A percentile compares a stretch with the other conserved stretches of the same genome.
Conservation (phyloP, 192 early-diverging fungal genomes). For the Mortierella claussenii region DNA sequence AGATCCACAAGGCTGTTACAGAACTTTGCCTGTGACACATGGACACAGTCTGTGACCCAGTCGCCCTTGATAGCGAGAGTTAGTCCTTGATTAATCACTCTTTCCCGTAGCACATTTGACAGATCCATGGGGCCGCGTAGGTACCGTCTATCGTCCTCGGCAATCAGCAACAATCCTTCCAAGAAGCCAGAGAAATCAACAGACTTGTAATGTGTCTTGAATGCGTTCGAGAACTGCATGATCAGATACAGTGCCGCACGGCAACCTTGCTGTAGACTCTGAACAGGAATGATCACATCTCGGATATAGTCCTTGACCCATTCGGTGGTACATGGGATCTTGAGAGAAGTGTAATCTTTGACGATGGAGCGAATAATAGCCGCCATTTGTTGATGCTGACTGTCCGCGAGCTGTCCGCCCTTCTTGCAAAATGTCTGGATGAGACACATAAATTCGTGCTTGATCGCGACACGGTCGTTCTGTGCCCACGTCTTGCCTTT, state of each 20-base stretch:
- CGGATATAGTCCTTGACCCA: conserved; percentile 63
- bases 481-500: conserved; percentile 69
- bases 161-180: conserved; percentile 54
- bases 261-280: conserved; percentile 35
- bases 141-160: conserved; percentile 48
- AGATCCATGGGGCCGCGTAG: conserved; percentile 41
- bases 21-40: conserved; percentile 42
- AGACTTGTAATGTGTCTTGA: conserved; percentile 53
- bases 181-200: conserved; percentile 60
- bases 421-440: conserved; percentile 55
- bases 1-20: conserved; percentile 59
- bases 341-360: conserved; percentile 57
- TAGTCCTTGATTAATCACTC: conserved; percentile 54
- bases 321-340: conserved; percentile 52
- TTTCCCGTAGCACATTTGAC: conserved; percentile 52
- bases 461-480: conserved; percentile 66
- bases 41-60: conserved; percentile 50
- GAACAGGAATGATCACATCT: conserved; percentile 32
- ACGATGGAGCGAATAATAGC: conserved; percentile 55
- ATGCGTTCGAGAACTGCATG: conserved; percentile 13
- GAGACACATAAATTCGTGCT: conserved; percentile 62
- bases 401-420: conserved; percentile 58
- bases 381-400: conserved; percentile 59
- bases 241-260: conserved; percentile 27
- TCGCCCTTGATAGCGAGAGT: conserved; percentile 44